phyloP scores from a whole-genome alignment of 805 yeast genomes.

The Candida awuae region DNA sequence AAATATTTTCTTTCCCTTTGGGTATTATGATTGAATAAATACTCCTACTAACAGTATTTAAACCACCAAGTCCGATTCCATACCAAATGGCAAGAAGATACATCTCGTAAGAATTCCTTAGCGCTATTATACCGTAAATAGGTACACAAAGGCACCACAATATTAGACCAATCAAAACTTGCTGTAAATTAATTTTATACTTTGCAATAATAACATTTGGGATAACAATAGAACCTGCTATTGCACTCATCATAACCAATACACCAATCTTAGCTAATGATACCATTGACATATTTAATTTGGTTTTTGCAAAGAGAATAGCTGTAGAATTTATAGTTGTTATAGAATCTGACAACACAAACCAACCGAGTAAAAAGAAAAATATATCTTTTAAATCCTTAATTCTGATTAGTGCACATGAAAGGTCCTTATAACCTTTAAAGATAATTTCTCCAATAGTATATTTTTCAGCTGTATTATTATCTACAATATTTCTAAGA shows the following conservation, averaged over 20 bases:
- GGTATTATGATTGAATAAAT: slow-evolving; percentile 65
- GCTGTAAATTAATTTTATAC: slow-evolving; percentile 37
- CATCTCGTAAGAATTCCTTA: slow-evolving; percentile 61
- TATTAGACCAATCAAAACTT: slow-evolving; percentile 44
- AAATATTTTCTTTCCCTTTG: slow-evolving; percentile 63
- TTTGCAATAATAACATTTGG: slow-evolving; percentile 37
- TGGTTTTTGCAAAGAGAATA: slow-evolving; percentile 63
- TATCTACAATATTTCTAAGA: slow-evolving; percentile 24
- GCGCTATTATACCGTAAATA: slow-evolving; percentile 59
- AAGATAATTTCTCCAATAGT: slow-evolving; percentile 5
- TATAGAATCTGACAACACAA: slow-evolving; percentile 62
- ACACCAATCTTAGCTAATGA: slow-evolving; percentile 59
- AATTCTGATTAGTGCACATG: slow-evolving; percentile 50
- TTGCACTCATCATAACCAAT: slow-evolving; percentile 58
- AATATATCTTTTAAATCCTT: slow-evolving; percentile 54
- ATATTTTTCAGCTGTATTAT: not conserved
- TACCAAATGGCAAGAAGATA: slow-evolving; percentile 64
- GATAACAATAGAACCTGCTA: slow-evolving; percentile 52
- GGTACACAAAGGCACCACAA: slow-evolving; percentile 62
- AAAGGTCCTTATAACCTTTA: slow-evolving; percentile 56
- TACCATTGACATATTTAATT: slow-evolving; percentile 60
- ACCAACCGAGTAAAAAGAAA: slow-evolving; percentile 67
- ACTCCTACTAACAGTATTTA: slow-evolving; percentile 62
- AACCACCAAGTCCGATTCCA: slow-evolving; percentile 67
- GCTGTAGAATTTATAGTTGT: slow-evolving; percentile 79